Evolutionary conservation across 768 basidiomycete genomes (phyloP).

Genomic region (Panaeolus papilionaceus): DNA sequence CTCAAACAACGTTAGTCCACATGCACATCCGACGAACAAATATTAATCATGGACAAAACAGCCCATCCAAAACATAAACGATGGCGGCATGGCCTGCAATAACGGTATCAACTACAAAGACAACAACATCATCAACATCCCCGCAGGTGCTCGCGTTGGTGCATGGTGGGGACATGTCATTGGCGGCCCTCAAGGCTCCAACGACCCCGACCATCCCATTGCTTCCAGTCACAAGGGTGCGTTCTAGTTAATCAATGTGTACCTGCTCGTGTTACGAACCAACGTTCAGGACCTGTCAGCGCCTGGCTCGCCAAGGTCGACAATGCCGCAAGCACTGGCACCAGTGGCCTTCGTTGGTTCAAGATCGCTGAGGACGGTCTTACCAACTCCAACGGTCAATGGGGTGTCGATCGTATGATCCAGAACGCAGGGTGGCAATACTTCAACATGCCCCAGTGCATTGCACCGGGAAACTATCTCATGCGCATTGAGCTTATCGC

Average conservation of each 20-base stretch:
- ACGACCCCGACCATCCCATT: conserved; percentile 25
- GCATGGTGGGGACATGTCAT: conserved; percentile 49
- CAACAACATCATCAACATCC: conserved; percentile 47
- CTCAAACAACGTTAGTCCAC: conserved; percentile 1
- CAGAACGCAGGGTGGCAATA: conserved; percentile 55
- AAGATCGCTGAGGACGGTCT: conserved; percentile 57
- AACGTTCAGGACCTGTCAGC: conserved; percentile 20
- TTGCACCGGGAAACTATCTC: conserved; percentile 53
- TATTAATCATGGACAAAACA: neutral
- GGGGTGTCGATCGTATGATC: conserved; percentile 56
- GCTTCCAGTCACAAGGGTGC: conserved; percentile 24
- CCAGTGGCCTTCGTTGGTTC: conserved; percentile 61
- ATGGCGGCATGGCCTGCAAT: conserved; percentile 45
- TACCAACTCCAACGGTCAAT: conserved; percentile 33
- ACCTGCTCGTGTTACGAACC: neutral
- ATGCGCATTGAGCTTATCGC: conserved; percentile 58
- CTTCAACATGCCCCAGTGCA: conserved; percentile 52
- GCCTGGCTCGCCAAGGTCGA: conserved; percentile 43
- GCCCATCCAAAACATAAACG: conserved; percentile 21
- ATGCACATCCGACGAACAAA: neutral
- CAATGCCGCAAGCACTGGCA: conserved; percentile 48
- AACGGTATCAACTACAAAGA: conserved; percentile 57
- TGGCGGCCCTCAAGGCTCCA: conserved; percentile 21
- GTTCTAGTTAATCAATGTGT: neutral
- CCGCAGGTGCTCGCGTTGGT: conserved; percentile 58